These are phyloP conservation scores for Raphanus raphanistrum DNA, from an alignment of 345 rosid genomes.

Conservation along the genomic window DNA sequence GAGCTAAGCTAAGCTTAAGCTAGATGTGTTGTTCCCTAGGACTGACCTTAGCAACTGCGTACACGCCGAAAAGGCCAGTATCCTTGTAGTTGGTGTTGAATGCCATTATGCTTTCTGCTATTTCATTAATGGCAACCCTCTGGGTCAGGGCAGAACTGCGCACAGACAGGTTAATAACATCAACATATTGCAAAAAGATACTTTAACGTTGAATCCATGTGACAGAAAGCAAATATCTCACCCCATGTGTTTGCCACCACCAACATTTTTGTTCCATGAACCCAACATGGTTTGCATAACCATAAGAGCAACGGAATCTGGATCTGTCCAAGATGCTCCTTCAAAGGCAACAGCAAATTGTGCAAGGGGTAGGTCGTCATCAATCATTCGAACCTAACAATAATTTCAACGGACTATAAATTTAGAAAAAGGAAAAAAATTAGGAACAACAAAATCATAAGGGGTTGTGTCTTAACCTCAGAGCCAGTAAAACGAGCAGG, in stretches of 20 bases:
- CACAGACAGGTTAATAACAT: constrained; percentile 21
- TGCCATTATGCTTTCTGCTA: constrained; percentile 98
- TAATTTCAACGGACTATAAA: not conserved
- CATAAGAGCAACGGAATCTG: constrained; percentile 94
- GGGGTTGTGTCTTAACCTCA: constrained; percentile 57
- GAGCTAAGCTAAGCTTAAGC: too few species aligned
- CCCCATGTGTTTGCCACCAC: constrained; percentile 99
- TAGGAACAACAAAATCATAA: not conserved
- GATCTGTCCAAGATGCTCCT: constrained; percentile 99
- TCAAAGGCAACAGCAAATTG: constrained; percentile 97
- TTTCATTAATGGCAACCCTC: constrained; percentile 76
- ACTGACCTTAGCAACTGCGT: constrained; percentile 94
- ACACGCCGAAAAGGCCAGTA: constrained; percentile 95
- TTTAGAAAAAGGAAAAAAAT: not conserved
- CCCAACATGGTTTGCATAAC: constrained; percentile 99
- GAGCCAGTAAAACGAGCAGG: constrained; percentile 95
- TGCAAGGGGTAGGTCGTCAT: constrained; percentile 93
- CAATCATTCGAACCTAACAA: constrained; percentile 83
- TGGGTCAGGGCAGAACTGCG: constrained; percentile 88
- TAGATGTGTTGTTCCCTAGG: too few species aligned
- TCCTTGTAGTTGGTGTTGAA: constrained; percentile 99
- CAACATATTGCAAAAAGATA: constrained; percentile 11
- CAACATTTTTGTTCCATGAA: constrained; percentile 83
- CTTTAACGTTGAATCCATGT: not conserved
- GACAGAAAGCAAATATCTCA: constrained; percentile 39